Percentiles rank a stretch among this genome's conserved stretches.
phyloP scores from a whole-genome alignment of 192 early-diverging fungal genomes.

The Umbelopsis sp. region DNA sequence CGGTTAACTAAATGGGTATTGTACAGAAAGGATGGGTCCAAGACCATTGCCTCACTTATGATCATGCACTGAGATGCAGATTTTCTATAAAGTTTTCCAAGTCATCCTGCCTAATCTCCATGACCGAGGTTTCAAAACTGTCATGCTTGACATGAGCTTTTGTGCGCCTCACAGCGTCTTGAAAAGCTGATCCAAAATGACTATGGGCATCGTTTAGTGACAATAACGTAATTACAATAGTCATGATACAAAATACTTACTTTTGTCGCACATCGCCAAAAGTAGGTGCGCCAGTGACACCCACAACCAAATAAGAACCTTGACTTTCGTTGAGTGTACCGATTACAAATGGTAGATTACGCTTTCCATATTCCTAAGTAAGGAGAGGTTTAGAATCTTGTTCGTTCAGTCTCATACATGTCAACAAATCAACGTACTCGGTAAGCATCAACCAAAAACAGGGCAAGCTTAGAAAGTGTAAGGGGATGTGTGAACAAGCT shows the following conservation, averaged over 20 bases:
- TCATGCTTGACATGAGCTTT: conserved; percentile 68
- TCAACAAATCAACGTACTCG: conserved; percentile 45
- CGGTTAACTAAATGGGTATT: neutral
- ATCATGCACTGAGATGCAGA: conserved; percentile 27
- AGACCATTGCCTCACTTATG: neutral
- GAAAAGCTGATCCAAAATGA: conserved; percentile 84
- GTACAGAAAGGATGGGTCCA: neutral
- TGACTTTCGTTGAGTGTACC: conserved; percentile 67
- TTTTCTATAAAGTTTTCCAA: conserved; percentile 67
- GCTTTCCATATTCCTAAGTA: conserved; percentile 68
- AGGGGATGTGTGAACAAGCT: conserved; percentile 61
- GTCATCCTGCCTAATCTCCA: conserved; percentile 79
- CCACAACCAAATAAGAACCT: conserved; percentile 72
- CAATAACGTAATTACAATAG: neutral
- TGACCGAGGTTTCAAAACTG: conserved; percentile 81
- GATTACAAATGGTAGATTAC: conserved; percentile 78
- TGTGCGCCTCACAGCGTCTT: conserved; percentile 68
- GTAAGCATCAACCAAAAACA: conserved; percentile 81
- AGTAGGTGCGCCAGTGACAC: conserved; percentile 56
- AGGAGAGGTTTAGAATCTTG: conserved; percentile 17
- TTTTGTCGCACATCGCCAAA: conserved; percentile 53
- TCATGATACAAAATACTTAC: conserved; percentile 33
- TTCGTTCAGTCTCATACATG: neutral
- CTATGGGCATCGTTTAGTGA: conserved; percentile 37
- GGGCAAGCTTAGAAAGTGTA: conserved; percentile 74